Conservation (phyloP, 768 basidiomycete genomes). For the Boletus eberwhitei region DNA sequence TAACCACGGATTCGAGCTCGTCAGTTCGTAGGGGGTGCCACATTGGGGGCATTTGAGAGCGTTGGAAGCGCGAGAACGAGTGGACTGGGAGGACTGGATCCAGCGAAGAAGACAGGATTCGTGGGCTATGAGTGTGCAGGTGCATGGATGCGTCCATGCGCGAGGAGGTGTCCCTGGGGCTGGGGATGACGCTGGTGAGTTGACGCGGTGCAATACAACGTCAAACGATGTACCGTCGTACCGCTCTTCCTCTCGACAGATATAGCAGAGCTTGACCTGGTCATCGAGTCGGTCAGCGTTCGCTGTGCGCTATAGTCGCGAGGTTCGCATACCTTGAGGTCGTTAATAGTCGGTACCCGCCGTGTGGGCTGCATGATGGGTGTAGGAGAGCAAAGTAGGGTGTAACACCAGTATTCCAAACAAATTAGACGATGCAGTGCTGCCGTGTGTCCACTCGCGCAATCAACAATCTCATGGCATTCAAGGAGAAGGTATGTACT, state of each 20-base stretch:
- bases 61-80: conserved; percentile 48
- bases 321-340: conserved; percentile 28
- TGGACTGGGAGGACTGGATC: conserved; percentile 70
- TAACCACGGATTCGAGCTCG: conserved; percentile 56
- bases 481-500: conserved; percentile 19
- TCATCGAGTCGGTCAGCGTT: conserved; percentile 1
- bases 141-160: conserved; percentile 77
- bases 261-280: conserved; percentile 74
- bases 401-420: not conserved
- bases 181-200: conserved; percentile 16
- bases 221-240: conserved; percentile 36
- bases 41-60: conserved; percentile 83
- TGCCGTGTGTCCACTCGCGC: not conserved
- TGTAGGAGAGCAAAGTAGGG: not conserved
- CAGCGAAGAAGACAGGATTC: conserved; percentile 76
- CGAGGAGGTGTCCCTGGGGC: conserved; percentile 47
- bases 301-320: not conserved
- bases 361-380: conserved; percentile 22
- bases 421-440: not conserved
- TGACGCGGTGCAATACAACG: not conserved
- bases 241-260: conserved; percentile 71
- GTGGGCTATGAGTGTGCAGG: conserved; percentile 77
- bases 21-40: conserved; percentile 59
- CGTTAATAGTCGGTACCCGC: conserved; percentile 33
- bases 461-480: conserved; percentile 11